Percentiles rank a stretch among this genome's conserved stretches.
phyloP scores from a whole-genome alignment of 805 yeast species.

The Hagleromyces aurorensis region DNA sequence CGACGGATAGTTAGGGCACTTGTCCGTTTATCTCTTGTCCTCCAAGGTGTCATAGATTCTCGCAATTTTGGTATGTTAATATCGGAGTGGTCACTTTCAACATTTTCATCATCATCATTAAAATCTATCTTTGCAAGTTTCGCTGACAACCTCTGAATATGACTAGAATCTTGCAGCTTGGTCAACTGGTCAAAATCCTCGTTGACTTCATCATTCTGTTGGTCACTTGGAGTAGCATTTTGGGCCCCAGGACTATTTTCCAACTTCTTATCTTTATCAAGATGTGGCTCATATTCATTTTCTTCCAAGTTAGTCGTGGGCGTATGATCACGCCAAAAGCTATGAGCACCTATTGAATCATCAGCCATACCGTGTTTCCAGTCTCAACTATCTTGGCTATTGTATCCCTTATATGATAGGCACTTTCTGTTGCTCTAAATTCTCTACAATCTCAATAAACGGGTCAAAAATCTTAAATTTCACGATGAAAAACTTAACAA shows the following conservation, averaged over 20 bases:
- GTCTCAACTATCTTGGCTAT: too few species aligned
- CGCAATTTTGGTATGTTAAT: constrained; percentile 28
- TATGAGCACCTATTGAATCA: too few species aligned
- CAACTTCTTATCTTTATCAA: not conserved
- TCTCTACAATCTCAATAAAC: too few species aligned
- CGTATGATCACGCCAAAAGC: too few species aligned
- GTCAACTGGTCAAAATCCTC: not conserved
- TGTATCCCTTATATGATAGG: too few species aligned
- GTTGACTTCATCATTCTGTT: not conserved
- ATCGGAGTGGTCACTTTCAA: constrained; percentile 15
- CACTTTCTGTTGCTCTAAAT: too few species aligned
- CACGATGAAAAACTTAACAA: constrained; percentile 11
- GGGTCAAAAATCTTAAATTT: too few species aligned
- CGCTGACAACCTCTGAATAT: too few species aligned
- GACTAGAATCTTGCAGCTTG: too few species aligned
- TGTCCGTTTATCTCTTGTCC: constrained; percentile 17
- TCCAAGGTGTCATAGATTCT: constrained; percentile 34
- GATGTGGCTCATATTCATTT: constrained; percentile 2
- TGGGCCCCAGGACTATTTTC: not conserved
- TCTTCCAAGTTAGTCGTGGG: too few species aligned
- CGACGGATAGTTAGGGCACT: constrained; percentile 2
- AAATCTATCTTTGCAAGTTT: constrained; percentile 2
- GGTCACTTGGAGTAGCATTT: too few species aligned
- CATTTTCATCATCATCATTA: constrained; percentile 11
- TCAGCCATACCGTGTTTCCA: too few species aligned